These are phyloP conservation scores for Verticillium alfalfae DNA, from an alignment of 2,329 filamentous ascomycete genomes.

Conservation along the genomic window DNA sequence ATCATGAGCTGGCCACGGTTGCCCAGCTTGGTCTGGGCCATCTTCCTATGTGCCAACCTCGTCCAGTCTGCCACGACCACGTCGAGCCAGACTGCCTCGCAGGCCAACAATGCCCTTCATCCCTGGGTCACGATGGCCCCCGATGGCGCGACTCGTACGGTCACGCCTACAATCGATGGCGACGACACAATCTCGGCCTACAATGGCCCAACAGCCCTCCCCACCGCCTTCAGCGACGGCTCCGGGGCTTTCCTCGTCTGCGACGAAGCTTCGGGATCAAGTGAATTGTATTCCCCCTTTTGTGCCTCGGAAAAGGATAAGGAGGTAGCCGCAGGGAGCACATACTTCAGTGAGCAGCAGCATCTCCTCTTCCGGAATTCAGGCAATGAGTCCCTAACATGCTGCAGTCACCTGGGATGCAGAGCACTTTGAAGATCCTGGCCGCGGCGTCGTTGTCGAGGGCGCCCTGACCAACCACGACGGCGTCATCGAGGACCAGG, in stretches of 20 bases:
- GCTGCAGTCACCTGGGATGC: slow-evolving; percentile 11
- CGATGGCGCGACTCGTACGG: slow-evolving; percentile 6
- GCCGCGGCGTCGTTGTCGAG: slow-evolving; percentile 8
- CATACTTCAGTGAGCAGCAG: slow-evolving; percentile 9
- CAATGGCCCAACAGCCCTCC: slow-evolving; percentile 3
- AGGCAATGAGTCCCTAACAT: not conserved
- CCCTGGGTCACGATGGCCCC: slow-evolving; percentile 12
- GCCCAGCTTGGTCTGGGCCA: not conserved
- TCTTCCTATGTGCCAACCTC: not conserved
- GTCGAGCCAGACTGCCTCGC: not conserved
- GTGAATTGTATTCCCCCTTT: slow-evolving; percentile 7
- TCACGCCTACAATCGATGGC: slow-evolving; percentile 10
- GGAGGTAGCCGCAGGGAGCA: slow-evolving; percentile 7
- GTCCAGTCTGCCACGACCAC: not conserved
- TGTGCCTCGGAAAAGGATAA: slow-evolving; percentile 7
- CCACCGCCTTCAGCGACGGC: slow-evolving; percentile 8
- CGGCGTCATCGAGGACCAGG: slow-evolving; percentile 4
- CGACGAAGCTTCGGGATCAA: slow-evolving; percentile 6
- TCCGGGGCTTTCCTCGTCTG: slow-evolving; percentile 10
- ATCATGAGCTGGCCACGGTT: not conserved
- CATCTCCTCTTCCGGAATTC: not conserved
- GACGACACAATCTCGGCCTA: slow-evolving; percentile 8
- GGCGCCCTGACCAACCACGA: slow-evolving; percentile 8
- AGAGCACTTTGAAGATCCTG: slow-evolving; percentile 7
- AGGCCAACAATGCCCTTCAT: slow-evolving; percentile 6